Evolutionary conservation across 1,139 yeast genomes (phyloP).

Genomic region (Suhomyces anneliseae): DNA sequence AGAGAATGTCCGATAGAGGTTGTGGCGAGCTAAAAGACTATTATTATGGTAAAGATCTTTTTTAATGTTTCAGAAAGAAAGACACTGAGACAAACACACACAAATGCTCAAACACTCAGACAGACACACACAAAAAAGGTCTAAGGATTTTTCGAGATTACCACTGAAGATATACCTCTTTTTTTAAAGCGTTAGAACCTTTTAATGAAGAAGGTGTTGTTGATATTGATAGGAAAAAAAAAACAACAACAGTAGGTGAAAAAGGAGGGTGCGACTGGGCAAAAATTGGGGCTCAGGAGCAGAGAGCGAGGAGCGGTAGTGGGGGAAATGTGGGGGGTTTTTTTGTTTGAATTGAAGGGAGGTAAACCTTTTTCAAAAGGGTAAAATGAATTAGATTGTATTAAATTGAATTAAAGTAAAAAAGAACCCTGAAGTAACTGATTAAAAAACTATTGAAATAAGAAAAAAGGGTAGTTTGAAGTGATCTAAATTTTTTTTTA

Average conservation of each 20-base stretch:
- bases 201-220: background rate
- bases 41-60: too few relatives aligned
- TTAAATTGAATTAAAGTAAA: too few relatives aligned
- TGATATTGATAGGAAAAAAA: background rate
- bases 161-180: too few relatives aligned
- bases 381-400: too few relatives aligned
- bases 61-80: background rate
- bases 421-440: too few relatives aligned
- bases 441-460: too few relatives aligned
- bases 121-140: background rate
- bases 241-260: background rate
- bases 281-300: background rate
- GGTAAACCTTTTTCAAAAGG: background rate
- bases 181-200: background rate
- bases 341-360: background rate
- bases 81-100: background rate
- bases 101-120: background rate
- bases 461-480: too few relatives aligned
- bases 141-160: too few relatives aligned
- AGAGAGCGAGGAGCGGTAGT: background rate
- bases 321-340: too few relatives aligned
- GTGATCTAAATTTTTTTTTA: too few relatives aligned
- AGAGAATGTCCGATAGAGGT: too few relatives aligned
- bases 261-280: background rate
- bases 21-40: too few relatives aligned